These are phyloP conservation scores for Rhododendron kiyosumense DNA, from an alignment of 148 eudicot species.

Conservation along the genomic window DNA sequence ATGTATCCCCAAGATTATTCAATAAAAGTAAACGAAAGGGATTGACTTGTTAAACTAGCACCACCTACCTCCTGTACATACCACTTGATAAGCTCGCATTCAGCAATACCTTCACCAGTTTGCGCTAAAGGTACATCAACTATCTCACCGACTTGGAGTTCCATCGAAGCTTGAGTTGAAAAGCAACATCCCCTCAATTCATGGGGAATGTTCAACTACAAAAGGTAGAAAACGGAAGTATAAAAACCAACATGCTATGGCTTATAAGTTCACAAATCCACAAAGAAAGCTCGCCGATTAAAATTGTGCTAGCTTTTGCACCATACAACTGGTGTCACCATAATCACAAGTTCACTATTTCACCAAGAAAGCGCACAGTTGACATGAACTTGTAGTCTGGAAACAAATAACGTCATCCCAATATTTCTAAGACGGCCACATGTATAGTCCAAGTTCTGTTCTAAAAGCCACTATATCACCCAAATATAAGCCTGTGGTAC, in stretches of 20 bases:
- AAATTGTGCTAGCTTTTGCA: neutral
- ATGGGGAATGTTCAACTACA: slow-evolving; percentile 33
- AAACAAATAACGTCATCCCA: neutral
- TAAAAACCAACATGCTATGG: neutral
- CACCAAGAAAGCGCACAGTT: neutral
- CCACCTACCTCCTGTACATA: slow-evolving; percentile 72
- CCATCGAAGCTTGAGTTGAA: slow-evolving; percentile 52
- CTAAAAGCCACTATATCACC: neutral
- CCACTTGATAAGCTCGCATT: slow-evolving; percentile 92
- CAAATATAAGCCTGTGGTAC: neutral
- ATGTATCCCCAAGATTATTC: neutral
- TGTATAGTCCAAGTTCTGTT: neutral
- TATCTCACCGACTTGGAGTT: slow-evolving; percentile 38
- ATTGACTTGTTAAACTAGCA: neutral
- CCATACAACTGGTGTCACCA: neutral
- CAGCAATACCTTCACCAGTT: slow-evolving; percentile 91
- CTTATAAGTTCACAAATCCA: neutral
- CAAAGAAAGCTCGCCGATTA: neutral
- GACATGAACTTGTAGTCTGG: neutral
- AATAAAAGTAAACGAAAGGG: neutral
- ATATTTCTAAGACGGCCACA: neutral
- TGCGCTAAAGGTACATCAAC: slow-evolving; percentile 90
- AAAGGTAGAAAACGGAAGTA: slow-evolving; percentile 11
- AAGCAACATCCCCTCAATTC: slow-evolving; percentile 32
- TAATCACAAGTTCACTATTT: neutral